phyloP scores from a whole-genome alignment of 2,329 filamentous ascomycete genomes.

The Penicillium freii region DNA sequence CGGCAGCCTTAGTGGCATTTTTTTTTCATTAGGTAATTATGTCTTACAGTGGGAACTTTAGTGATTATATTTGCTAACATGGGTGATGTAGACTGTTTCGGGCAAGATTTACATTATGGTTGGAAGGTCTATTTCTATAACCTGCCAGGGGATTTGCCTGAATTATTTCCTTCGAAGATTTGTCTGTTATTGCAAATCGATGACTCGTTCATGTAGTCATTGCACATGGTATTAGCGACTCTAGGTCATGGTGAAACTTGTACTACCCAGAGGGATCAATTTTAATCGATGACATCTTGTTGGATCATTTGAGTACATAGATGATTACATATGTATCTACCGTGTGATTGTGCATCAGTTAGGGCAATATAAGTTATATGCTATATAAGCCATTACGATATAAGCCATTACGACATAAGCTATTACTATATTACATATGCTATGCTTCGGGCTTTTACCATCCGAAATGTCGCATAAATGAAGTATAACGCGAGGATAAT shows the following conservation, averaged over 20 bases:
- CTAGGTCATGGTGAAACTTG: not conserved
- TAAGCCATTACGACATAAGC: too few relatives aligned
- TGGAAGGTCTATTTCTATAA: not conserved
- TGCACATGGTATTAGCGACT: not conserved
- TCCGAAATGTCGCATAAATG: too few relatives aligned
- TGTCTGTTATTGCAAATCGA: not conserved
- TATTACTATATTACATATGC: too few relatives aligned
- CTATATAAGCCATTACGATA: too few relatives aligned
- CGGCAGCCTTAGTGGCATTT: not conserved
- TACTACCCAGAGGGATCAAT: not conserved
- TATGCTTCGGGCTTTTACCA: too few relatives aligned
- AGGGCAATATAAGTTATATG: not conserved
- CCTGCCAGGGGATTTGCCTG: not conserved
- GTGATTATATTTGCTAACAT: not conserved
- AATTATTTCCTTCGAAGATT: not conserved
- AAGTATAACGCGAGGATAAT: too few relatives aligned
- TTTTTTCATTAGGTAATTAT: not conserved
- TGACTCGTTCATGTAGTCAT: too few relatives aligned
- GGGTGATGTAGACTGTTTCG: not conserved
- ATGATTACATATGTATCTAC: not conserved
- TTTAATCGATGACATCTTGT: not conserved
- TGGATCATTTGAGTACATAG: not conserved
- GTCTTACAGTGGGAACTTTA: not conserved
- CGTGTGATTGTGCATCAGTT: not conserved
- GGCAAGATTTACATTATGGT: not conserved